Evolutionary conservation across 495 filamentous ascomycete genomes (phyloP).

Genomic region (Cladorrhinum samala): DNA sequence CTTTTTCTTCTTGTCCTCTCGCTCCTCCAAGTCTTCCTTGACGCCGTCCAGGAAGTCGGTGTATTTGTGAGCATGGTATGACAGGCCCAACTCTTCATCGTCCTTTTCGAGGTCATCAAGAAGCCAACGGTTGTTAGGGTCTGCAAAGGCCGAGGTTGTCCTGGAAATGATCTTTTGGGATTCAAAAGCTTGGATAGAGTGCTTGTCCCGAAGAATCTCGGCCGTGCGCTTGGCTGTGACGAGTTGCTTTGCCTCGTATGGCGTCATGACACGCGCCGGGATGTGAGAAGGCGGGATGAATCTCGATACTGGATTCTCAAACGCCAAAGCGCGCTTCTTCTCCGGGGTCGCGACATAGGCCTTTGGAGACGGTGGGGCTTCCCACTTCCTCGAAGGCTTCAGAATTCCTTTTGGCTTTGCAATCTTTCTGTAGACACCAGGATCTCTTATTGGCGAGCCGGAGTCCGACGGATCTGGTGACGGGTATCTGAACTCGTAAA

Average conservation of each 20-base stretch:
- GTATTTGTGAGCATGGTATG: slow-evolving; percentile 11
- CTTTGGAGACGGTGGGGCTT: slow-evolving; percentile 9
- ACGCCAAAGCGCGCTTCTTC: slow-evolving; percentile 19
- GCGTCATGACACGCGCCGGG: slow-evolving; percentile 15
- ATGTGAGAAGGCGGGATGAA: slow-evolving; percentile 15
- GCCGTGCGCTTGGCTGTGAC: slow-evolving; percentile 7
- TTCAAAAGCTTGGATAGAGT: slow-evolving; percentile 10
- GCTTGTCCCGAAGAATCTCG: slow-evolving; percentile 11
- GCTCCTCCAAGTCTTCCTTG: slow-evolving; percentile 11
- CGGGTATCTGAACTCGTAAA: slow-evolving; percentile 16
- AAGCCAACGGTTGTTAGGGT: slow-evolving; percentile 1
- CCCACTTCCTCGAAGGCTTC: slow-evolving; percentile 17
- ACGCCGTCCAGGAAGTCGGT: slow-evolving; percentile 10
- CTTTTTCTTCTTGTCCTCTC: neutral
- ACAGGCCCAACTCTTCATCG: slow-evolving; percentile 18
- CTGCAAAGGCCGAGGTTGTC: neutral
- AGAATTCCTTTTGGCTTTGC: slow-evolving; percentile 20
- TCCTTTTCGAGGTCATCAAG: slow-evolving; percentile 11
- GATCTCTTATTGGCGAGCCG: neutral
- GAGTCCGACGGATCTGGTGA: slow-evolving; percentile 5
- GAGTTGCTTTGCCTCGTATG: slow-evolving; percentile 5
- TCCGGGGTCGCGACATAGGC: slow-evolving; percentile 20
- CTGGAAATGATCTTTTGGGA: neutral
- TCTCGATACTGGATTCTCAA: slow-evolving; percentile 21
- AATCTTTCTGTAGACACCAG: slow-evolving; percentile 12